phyloP scores from a whole-genome alignment of 2,329 filamentous ascomycete species.

The Colletotrichum costaricense region DNA sequence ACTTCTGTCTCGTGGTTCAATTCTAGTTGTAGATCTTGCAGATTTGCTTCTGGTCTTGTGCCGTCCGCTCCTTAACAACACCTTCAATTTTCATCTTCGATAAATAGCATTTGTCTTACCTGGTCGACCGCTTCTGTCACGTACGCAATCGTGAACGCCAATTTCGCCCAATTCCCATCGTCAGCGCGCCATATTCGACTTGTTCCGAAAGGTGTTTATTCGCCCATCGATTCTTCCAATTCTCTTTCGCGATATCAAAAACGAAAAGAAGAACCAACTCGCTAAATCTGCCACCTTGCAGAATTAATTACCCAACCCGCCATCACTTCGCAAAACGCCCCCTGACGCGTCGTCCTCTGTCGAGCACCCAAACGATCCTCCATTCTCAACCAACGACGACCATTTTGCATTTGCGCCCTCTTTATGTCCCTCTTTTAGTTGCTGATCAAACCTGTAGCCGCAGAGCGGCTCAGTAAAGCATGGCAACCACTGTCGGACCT shows the following conservation, averaged over 20 bases:
- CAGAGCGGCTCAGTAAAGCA: constrained; percentile 58
- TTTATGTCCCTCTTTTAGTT: constrained; percentile 56
- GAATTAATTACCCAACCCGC: constrained; percentile 26
- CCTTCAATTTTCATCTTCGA: constrained; percentile 36
- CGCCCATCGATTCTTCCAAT: neutral
- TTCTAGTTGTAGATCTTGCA: constrained; percentile 64
- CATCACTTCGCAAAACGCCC: constrained; percentile 17
- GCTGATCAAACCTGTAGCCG: constrained; percentile 58
- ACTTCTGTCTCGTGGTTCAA: constrained; percentile 58
- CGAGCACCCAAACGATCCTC: constrained; percentile 28
- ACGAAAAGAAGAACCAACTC: neutral
- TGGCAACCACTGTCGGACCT: constrained; percentile 54
- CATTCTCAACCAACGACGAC: constrained; percentile 8
- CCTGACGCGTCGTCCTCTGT: constrained; percentile 12
- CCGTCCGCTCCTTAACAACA: constrained; percentile 42
- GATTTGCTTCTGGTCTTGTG: constrained; percentile 65
- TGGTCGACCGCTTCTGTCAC: constrained; percentile 34
- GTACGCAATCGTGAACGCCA: constrained; percentile 32
- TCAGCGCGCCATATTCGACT: constrained; percentile 29
- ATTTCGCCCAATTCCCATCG: constrained; percentile 34
- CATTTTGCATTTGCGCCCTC: constrained; percentile 36
- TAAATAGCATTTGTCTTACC: constrained; percentile 40
- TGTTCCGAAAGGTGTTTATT: constrained; percentile 15
- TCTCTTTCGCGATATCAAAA: neutral
- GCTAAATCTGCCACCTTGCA: constrained; percentile 16